Conservation (phyloP, 2,329 filamentous ascomycete species). For the Ceratocystis harringtonii region DNA sequence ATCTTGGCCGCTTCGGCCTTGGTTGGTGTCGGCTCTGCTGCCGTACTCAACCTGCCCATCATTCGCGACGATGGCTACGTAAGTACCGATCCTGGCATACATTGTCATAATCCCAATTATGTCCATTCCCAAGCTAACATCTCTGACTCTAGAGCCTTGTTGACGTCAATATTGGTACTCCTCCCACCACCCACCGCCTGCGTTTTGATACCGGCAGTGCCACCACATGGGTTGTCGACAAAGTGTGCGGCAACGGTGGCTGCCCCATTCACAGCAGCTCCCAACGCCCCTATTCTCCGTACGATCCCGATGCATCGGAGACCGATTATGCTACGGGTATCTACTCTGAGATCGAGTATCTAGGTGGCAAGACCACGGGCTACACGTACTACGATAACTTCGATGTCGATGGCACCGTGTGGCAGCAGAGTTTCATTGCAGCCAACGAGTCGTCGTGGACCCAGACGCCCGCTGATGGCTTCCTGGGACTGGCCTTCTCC, state of each 20-base stretch:
- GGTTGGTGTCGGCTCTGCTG: constrained; percentile 7
- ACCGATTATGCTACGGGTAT: constrained; percentile 20
- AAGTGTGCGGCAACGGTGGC: constrained; percentile 19
- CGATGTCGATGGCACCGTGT: constrained; percentile 18
- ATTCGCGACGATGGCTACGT: constrained; percentile 15
- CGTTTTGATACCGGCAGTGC: constrained; percentile 26
- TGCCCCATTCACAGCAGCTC: constrained; percentile 22
- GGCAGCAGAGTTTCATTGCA: constrained; percentile 24
- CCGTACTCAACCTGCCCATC: constrained; percentile 16
- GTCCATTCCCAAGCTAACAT: not conserved
- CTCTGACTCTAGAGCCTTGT: constrained; percentile 10
- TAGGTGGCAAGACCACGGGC: constrained; percentile 23
- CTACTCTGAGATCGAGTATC: constrained; percentile 22
- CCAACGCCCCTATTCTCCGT: constrained; percentile 18
- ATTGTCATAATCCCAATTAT: not conserved
- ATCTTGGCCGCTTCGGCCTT: constrained; percentile 13
- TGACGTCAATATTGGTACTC: constrained; percentile 23
- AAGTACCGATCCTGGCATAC: not conserved
- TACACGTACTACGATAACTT: constrained; percentile 22
- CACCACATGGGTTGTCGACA: constrained; percentile 25
- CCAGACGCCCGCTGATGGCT: constrained; percentile 24
- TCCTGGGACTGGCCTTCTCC: constrained; percentile 25
- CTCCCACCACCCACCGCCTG: constrained; percentile 21
- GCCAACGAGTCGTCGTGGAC: constrained; percentile 23
- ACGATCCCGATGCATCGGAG: constrained; percentile 22